Conservation (phyloP, 164 flowering plant genomes). For the Vitis cinerea region DNA sequence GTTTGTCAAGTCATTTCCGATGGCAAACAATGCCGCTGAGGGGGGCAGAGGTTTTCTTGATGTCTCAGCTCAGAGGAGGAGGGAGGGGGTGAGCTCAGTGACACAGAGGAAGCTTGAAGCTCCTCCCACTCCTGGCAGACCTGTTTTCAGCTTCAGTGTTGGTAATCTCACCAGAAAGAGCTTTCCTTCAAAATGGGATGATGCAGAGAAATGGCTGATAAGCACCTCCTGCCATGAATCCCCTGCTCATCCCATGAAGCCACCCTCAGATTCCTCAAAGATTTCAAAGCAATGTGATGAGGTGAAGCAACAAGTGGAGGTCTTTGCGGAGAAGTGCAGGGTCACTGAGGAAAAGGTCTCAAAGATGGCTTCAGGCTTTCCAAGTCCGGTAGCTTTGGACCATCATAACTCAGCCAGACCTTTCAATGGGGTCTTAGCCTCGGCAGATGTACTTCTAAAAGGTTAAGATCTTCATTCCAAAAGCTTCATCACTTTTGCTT, state of each 20-base stretch:
- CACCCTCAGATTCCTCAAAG: conserved; percentile 32
- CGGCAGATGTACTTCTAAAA: conserved; percentile 60
- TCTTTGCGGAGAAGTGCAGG: conserved; percentile 51
- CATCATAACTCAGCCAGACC: conserved; percentile 28
- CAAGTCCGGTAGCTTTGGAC: conserved; percentile 32
- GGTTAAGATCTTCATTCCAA: conserved; percentile 38
- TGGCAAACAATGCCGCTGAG: conserved; percentile 23
- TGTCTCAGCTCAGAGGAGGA: conserved; percentile 47
- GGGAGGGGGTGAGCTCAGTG: conserved; percentile 44
- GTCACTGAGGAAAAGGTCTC: conserved; percentile 44
- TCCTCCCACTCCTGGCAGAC: conserved; percentile 88
- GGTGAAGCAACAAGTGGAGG: conserved; percentile 38
- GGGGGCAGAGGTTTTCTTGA: conserved; percentile 30
- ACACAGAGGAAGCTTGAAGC: conserved; percentile 54
- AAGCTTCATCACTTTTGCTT: conserved; percentile 6
- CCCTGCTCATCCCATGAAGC: conserved; percentile 49
- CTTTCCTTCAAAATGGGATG: conserved; percentile 95
- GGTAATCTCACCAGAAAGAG: conserved; percentile 53
- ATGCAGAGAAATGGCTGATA: conserved; percentile 92
- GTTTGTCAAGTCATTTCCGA: conserved; percentile 74
- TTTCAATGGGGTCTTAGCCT: conserved; percentile 41
- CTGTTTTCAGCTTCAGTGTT: conserved; percentile 70
- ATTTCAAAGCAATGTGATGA: conserved; percentile 23
- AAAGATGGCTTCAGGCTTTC: conserved; percentile 32
- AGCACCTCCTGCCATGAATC: conserved; percentile 67